These are phyloP conservation scores for Diaporthe batatas DNA, from an alignment of 2,329 filamentous ascomycete genomes.

Conservation along the genomic window DNA sequence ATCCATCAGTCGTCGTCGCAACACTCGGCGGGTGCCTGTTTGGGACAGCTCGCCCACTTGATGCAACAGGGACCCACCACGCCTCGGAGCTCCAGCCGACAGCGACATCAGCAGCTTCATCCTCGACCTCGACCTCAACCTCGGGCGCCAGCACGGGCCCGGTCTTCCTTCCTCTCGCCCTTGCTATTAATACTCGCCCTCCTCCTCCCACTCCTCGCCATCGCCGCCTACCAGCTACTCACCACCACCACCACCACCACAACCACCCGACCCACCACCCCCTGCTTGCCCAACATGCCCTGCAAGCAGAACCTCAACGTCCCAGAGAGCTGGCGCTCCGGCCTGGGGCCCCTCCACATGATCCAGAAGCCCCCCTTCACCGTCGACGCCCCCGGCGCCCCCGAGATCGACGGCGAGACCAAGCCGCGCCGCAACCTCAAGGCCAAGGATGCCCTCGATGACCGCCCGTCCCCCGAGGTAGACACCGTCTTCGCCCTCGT, in stretches of 20 bases:
- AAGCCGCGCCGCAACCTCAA: slow-evolving; percentile 81
- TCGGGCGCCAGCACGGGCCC: slow-evolving; percentile 11
- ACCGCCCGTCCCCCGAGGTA: slow-evolving; percentile 76
- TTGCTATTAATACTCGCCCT: slow-evolving; percentile 26
- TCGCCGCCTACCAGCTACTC: slow-evolving; percentile 16
- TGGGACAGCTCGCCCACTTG: slow-evolving; percentile 12
- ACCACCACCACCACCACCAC: background rate
- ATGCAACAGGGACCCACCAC: slow-evolving; percentile 24
- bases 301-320: slow-evolving; percentile 50
- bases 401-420: slow-evolving; percentile 83
- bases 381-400: slow-evolving; percentile 76
- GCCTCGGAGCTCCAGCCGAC: slow-evolving; percentile 11
- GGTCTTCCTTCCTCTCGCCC: slow-evolving; percentile 3
- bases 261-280: background rate
- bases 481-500: slow-evolving; percentile 85
- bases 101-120: background rate
- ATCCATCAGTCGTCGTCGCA: background rate
- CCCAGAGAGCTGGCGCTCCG: slow-evolving; percentile 45
- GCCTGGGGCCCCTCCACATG: slow-evolving; percentile 67
- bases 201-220: slow-evolving; percentile 30
- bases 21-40: slow-evolving; percentile 25
- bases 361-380: slow-evolving; percentile 81
- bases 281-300: slow-evolving; percentile 48
- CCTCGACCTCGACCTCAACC: background rate
- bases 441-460: slow-evolving; percentile 78